Conservation (phyloP, 345 rosid species). For the Ailanthus altissimus region DNA sequence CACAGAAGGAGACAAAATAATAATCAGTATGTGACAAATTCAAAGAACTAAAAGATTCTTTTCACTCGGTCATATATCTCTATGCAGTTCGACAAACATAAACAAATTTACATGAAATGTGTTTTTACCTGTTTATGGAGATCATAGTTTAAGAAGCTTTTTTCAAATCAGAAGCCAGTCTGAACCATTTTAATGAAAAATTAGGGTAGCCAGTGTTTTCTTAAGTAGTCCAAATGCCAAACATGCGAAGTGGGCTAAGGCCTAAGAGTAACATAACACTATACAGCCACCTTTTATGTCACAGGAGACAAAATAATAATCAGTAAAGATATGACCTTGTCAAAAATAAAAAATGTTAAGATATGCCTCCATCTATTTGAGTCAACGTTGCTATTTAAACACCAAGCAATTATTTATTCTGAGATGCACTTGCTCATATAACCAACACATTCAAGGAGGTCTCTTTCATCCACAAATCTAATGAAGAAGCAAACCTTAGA, state of each 20-base stretch:
- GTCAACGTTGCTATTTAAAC: not conserved
- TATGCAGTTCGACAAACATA: not conserved
- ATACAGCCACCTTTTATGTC: conserved; percentile 4
- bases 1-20: conserved; percentile 10
- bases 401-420: not conserved
- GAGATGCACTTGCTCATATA: conserved; percentile 3
- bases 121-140: not conserved
- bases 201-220: not conserved
- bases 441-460: conserved; percentile 15
- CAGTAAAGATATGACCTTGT: not conserved
- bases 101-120: not conserved
- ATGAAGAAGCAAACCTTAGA: conserved; percentile 61
- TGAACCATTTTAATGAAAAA: not conserved
- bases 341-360: no score
- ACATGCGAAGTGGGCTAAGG: not conserved
- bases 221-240: conserved; percentile 12
- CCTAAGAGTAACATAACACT: not conserved
- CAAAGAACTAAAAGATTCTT: conserved; percentile 1
- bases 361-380: not conserved
- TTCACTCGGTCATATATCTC: not conserved
- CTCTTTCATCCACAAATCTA: conserved; percentile 5
- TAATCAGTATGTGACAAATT: conserved; percentile 10
- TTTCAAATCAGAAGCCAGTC: not conserved
- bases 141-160: not conserved
- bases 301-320: no score